Evolutionary conservation across 179 eudicot genomes (phyloP).

Genomic region (Vitellaria paradoxa): DNA sequence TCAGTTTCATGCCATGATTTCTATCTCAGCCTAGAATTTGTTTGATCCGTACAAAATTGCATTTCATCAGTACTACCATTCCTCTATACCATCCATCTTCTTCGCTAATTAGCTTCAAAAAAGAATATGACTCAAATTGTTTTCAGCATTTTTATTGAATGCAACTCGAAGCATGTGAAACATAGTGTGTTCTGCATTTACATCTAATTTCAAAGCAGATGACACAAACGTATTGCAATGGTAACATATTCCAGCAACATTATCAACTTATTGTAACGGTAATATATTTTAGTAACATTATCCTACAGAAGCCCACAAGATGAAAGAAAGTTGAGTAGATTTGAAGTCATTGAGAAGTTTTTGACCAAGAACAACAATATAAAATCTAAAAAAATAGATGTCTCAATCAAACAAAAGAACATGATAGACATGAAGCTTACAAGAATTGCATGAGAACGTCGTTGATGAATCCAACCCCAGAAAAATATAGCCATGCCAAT

Average conservation of each 20-base stretch:
- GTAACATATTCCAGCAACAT: background rate
- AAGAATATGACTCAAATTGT: too few relatives aligned
- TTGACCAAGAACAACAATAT: background rate
- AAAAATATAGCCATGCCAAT: conserved; percentile 66
- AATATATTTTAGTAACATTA: background rate
- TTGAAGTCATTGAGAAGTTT: background rate
- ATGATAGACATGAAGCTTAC: conserved; percentile 40
- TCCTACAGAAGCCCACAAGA: background rate
- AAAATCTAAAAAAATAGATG: background rate
- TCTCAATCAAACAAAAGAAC: background rate
- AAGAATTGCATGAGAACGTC: conserved; percentile 76
- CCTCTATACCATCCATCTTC: too few relatives aligned
- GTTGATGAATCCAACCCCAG: conserved; percentile 93
- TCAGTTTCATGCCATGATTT: too few relatives aligned
- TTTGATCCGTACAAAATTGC: too few relatives aligned
- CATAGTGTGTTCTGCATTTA: background rate
- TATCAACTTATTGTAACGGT: background rate
- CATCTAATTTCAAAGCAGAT: too few relatives aligned
- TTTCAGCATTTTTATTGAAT: conserved; percentile 1
- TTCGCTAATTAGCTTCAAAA: too few relatives aligned
- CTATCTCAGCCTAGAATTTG: too few relatives aligned
- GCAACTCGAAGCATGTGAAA: background rate
- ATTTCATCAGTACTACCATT: too few relatives aligned
- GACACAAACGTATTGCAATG: too few relatives aligned
- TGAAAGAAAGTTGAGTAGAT: background rate